Evolutionary conservation across 768 basidiomycete species (phyloP).

Genomic region (Saitozyma podzolica): DNA sequence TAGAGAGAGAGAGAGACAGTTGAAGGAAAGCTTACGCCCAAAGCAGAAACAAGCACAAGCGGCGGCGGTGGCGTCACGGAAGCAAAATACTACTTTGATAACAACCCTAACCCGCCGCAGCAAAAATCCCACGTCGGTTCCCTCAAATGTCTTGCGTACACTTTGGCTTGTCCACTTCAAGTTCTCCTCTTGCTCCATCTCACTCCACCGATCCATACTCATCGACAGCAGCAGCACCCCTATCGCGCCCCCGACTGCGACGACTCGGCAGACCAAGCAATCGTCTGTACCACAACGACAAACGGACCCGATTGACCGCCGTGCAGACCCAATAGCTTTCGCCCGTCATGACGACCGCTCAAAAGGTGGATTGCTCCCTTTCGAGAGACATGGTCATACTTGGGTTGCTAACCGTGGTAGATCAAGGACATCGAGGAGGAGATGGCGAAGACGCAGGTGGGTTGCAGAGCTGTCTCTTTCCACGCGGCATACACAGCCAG

Average conservation of each 20-base stretch:
- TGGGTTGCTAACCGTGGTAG: conserved; percentile 53
- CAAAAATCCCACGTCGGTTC: neutral
- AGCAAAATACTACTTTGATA: neutral
- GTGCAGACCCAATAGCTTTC: neutral
- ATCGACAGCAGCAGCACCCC: too few relatives aligned
- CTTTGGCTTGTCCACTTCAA: too few relatives aligned
- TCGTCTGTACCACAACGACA: too few relatives aligned
- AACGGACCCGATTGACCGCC: too few relatives aligned
- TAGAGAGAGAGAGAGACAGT: neutral
- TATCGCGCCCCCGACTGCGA: too few relatives aligned
- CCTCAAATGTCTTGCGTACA: too few relatives aligned
- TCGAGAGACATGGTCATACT: neutral
- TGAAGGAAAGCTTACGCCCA: neutral
- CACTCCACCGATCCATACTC: too few relatives aligned
- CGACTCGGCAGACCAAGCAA: too few relatives aligned
- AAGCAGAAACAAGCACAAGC: neutral
- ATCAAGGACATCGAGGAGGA: conserved; percentile 75
- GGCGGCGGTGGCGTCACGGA: neutral
- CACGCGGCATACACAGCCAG: neutral
- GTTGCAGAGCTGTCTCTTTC: conserved; percentile 14
- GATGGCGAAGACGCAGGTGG: conserved; percentile 79
- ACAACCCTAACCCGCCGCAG: neutral
- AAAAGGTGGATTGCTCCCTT: conserved; percentile 29
- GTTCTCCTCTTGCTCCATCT: too few relatives aligned
- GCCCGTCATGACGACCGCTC: conserved; percentile 47